Evolutionary conservation across 2,329 filamentous ascomycete species (phyloP).

Genomic region (Penicillium nordicum): DNA sequence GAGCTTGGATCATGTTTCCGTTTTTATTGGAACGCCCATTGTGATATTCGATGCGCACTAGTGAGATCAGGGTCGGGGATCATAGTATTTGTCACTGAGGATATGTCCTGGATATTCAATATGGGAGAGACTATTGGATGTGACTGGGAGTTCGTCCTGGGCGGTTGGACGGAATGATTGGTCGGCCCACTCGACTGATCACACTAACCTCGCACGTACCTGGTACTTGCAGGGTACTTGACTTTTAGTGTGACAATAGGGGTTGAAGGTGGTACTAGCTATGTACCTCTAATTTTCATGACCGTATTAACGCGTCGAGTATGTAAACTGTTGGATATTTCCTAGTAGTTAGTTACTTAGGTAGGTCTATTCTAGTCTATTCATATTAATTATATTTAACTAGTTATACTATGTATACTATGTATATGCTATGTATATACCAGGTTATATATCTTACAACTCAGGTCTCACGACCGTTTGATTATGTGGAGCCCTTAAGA

Average conservation of each 20-base stretch:
- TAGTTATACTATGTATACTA: too few species aligned
- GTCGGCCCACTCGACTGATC: not conserved
- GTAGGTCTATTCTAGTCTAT: too few species aligned
- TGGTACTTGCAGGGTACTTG: not conserved
- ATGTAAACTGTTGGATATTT: not conserved
- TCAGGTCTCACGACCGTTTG: not conserved
- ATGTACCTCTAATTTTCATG: not conserved
- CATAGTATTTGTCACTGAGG: conserved; percentile 1
- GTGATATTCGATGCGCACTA: not conserved
- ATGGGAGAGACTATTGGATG: not conserved
- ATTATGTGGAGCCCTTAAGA: not conserved
- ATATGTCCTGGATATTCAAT: not conserved
- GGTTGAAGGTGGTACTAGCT: fast-evolving
- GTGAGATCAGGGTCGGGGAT: not conserved
- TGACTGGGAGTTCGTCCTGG: too few species aligned
- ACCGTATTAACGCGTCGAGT: not conserved
- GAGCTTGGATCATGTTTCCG: not conserved
- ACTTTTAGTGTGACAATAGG: fast-evolving
- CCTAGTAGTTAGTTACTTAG: too few species aligned
- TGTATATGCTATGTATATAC: too few species aligned
- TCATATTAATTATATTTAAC: too few species aligned
- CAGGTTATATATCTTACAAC: not conserved
- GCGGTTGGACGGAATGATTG: not conserved
- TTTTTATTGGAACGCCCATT: not conserved
- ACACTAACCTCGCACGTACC: not conserved